Evolutionary conservation across 768 basidiomycete species (phyloP).

Genomic region (Russula ochroleuca): DNA sequence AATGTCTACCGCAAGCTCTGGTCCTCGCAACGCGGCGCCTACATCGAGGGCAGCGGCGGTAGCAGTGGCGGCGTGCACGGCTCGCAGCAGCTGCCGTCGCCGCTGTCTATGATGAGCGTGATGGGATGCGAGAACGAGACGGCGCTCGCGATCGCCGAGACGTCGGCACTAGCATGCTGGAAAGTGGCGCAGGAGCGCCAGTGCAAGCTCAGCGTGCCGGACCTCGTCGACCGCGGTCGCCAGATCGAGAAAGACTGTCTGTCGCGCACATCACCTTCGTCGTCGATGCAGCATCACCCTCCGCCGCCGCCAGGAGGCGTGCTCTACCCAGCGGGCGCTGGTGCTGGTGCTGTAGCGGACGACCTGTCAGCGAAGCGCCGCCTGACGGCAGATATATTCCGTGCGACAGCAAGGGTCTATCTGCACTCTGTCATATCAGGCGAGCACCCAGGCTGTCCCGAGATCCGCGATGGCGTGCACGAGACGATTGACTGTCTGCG

Average conservation of each 20-base stretch:
- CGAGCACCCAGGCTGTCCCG: conserved; percentile 58
- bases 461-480: conserved; percentile 52
- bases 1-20: conserved; percentile 55
- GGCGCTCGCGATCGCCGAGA: conserved; percentile 76
- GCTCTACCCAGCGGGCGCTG: neutral
- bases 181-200: conserved; percentile 42
- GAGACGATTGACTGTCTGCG: conserved; percentile 50
- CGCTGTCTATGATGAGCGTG: conserved; percentile 70
- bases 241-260: conserved; percentile 47
- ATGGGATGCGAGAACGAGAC: conserved; percentile 84
- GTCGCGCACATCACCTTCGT: neutral
- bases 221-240: conserved; percentile 51
- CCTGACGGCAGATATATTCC: conserved; percentile 52
- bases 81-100: conserved; percentile 18
- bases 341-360: neutral
- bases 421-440: conserved; percentile 75
- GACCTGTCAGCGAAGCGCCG: conserved; percentile 35
- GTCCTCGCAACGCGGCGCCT: conserved; percentile 40
- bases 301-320: neutral
- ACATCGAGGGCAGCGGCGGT: conserved; percentile 31
- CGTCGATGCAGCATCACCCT: neutral
- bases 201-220: conserved; percentile 54
- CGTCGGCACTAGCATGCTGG: conserved; percentile 60
- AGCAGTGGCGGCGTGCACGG: neutral
- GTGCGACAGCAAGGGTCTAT: conserved; percentile 68